A percentile compares a stretch with the other conserved stretches of the same genome.
Evolutionary conservation across 2,329 filamentous ascomycete species (phyloP).

Genomic region (Cercospora sojina): DNA sequence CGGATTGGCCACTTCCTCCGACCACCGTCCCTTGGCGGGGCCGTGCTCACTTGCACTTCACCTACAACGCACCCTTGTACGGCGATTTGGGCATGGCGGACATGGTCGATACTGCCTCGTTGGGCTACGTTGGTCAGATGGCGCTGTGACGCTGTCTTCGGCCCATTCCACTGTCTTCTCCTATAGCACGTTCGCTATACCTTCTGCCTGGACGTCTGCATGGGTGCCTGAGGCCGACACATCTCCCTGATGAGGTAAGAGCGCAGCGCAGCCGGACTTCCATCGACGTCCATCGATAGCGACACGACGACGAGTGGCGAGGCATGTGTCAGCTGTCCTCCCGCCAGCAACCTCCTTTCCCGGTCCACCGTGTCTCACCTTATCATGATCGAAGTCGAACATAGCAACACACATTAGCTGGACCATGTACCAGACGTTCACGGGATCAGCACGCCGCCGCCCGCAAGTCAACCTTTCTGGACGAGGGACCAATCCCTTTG

Average conservation of each 20-base stretch:
- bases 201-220: not conserved
- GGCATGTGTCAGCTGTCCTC: not conserved
- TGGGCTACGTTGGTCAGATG: not conserved
- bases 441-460: conserved; percentile 77
- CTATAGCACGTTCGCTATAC: not conserved
- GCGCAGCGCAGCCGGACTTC: not conserved
- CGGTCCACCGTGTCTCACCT: not conserved
- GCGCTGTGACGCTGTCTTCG: no score
- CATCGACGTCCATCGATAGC: conserved; percentile 6
- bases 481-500: conserved; percentile 73
- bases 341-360: not conserved
- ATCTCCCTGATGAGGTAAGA: conserved; percentile 7
- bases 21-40: not conserved
- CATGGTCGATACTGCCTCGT: not conserved
- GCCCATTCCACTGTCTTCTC: not conserved
- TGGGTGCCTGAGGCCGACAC: not conserved
- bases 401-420: not conserved
- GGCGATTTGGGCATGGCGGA: not conserved
- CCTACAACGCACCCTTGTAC: not conserved
- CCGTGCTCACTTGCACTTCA: not conserved
- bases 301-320: not conserved
- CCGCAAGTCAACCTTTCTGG: conserved; percentile 94
- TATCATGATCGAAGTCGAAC: not conserved
- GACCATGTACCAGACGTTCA: conserved; percentile 87
- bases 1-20: not conserved